phyloP scores from a whole-genome alignment of 148 eudicot species.

The Beta vulgaris region DNA sequence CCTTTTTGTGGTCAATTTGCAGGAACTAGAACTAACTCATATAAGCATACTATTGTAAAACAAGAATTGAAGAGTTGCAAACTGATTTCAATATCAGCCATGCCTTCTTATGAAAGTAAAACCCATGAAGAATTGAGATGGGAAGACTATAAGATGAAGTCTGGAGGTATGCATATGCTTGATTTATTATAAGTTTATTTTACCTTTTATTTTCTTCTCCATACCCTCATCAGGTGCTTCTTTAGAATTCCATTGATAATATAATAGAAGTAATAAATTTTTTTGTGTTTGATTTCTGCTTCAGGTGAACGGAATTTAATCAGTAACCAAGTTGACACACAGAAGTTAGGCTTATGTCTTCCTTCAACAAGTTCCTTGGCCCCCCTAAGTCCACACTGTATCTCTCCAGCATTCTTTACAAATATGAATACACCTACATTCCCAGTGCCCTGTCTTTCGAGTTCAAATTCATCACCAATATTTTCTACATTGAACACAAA shows the following conservation, averaged over 20 bases:
- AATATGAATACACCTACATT: constrained; percentile 3
- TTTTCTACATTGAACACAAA: constrained; percentile 4
- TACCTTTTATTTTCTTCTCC: neutral
- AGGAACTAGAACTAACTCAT: constrained; percentile 25
- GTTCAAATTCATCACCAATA: constrained; percentile 6
- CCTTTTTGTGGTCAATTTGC: constrained; percentile 11
- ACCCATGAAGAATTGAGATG: constrained; percentile 56
- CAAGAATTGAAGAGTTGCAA: neutral
- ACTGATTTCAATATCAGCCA: constrained; percentile 37
- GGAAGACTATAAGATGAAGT: constrained; percentile 34
- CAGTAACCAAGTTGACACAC: constrained; percentile 9
- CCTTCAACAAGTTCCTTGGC: constrained; percentile 17
- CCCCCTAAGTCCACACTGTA: neutral
- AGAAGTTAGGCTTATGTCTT: constrained; percentile 5
- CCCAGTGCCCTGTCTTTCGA: neutral
- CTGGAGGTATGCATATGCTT: constrained; percentile 37
- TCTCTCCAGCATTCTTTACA: constrained; percentile 9
- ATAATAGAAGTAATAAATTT: neutral
- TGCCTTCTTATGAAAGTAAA: constrained; percentile 37
- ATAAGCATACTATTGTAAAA: constrained; percentile 17
- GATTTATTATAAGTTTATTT: neutral
- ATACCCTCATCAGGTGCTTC: neutral
- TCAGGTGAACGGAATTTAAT: constrained; percentile 7
- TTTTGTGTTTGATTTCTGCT: neutral
- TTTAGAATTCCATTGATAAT: neutral